Conservation (phyloP, 2,329 filamentous ascomycete genomes). For the Lecanicillium sp. region DNA sequence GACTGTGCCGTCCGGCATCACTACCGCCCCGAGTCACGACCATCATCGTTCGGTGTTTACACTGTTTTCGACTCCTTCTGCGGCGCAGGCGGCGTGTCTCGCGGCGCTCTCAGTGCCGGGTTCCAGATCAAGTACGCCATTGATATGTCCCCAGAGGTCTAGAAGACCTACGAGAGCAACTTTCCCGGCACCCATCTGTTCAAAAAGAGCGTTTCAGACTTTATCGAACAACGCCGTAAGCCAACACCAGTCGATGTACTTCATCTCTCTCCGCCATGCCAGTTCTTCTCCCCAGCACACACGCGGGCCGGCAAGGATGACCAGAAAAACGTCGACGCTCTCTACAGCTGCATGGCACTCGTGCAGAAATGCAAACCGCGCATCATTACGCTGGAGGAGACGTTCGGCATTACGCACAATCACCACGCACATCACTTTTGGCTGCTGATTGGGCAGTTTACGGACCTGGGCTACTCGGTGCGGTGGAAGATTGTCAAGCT, state of each 20-base stretch:
- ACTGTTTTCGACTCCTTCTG: constrained; percentile 67
- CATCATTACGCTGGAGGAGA: constrained; percentile 72
- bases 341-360: constrained; percentile 47
- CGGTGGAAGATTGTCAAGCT: constrained; percentile 56
- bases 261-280: constrained; percentile 72
- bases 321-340: constrained; percentile 56
- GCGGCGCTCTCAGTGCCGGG: constrained; percentile 52
- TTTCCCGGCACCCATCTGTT: constrained; percentile 46
- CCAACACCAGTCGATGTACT: constrained; percentile 53
- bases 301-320: constrained; percentile 62
- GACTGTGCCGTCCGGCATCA: not conserved
- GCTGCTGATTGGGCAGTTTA: constrained; percentile 55
- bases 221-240: constrained; percentile 29
- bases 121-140: constrained; percentile 54
- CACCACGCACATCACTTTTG: constrained; percentile 49
- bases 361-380: constrained; percentile 54
- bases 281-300: constrained; percentile 66
- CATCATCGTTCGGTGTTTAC: constrained; percentile 45
- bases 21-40: constrained; percentile 8
- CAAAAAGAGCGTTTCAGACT: constrained; percentile 37
- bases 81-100: constrained; percentile 63
- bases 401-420: constrained; percentile 55
- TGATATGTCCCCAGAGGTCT: constrained; percentile 52
- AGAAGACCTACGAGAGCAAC: constrained; percentile 49
- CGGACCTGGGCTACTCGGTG: constrained; percentile 58